phyloP scores from a whole-genome alignment of 2,329 filamentous ascomycete genomes.

The Aureobasidium sp. region DNA sequence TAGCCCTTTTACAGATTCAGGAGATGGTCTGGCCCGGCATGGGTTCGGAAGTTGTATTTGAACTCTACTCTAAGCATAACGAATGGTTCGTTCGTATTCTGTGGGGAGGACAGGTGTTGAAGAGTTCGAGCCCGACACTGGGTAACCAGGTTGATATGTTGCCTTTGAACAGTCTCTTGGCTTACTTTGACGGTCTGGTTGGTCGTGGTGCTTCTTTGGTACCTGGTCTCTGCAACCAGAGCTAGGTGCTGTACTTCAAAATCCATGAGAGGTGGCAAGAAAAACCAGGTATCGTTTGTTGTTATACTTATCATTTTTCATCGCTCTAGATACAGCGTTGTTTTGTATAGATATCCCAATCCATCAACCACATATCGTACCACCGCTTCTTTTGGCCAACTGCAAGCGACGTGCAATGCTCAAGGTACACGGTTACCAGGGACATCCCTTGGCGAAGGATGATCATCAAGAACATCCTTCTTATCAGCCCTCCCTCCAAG shows the following conservation, averaged over 20 bases:
- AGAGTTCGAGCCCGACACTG: conserved; percentile 59
- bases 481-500: no score
- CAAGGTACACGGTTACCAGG: no score
- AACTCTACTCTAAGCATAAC: conserved; percentile 48
- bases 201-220: conserved; percentile 42
- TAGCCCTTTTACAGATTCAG: conserved; percentile 63
- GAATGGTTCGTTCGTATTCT: conserved; percentile 54
- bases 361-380: no score
- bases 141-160: conserved; percentile 60
- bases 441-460: no score
- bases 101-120: conserved; percentile 59
- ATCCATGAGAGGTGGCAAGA: no score
- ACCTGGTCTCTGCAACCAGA: conserved; percentile 25
- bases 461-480: no score
- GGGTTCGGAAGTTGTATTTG: conserved; percentile 70
- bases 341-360: no score
- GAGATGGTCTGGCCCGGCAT: conserved; percentile 79
- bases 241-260: not conserved
- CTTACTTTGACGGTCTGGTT: conserved; percentile 63
- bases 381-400: no score
- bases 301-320: no score
- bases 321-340: no score
- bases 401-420: no score
- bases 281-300: no score
- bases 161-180: conserved; percentile 53